These are phyloP conservation scores for Botryotinia globosa DNA, from an alignment of 2,329 filamentous ascomycete species.

Conservation along the genomic window DNA sequence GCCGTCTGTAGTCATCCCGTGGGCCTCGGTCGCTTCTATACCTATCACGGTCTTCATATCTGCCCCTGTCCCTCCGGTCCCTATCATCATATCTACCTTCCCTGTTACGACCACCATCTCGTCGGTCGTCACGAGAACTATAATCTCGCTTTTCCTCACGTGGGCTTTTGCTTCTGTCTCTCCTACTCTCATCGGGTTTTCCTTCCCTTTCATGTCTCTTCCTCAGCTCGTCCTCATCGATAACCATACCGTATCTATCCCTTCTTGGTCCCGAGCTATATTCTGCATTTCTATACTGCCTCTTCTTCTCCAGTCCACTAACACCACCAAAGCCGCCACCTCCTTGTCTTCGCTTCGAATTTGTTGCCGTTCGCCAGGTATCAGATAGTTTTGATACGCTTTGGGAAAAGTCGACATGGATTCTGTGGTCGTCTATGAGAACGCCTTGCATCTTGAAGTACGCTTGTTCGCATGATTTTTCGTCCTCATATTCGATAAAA, in stretches of 20 bases:
- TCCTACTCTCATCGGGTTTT: slow-evolving; percentile 31
- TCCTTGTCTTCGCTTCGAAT: slow-evolving; percentile 66
- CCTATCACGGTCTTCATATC: slow-evolving; percentile 27
- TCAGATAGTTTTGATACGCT: slow-evolving; percentile 86
- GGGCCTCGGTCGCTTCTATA: slow-evolving; percentile 1
- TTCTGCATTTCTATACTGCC: slow-evolving; percentile 70
- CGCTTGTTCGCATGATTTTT: slow-evolving; percentile 87
- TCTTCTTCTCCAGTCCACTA: slow-evolving; percentile 79
- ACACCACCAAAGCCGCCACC: slow-evolving; percentile 89
- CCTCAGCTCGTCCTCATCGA: slow-evolving; percentile 69
- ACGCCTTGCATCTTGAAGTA: slow-evolving; percentile 99
- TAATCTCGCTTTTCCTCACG: slow-evolving; percentile 27
- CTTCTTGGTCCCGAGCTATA: slow-evolving; percentile 40
- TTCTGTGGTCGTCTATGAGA: slow-evolving; percentile 92
- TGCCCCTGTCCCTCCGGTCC: slow-evolving; percentile 26
- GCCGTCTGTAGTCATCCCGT: slow-evolving; percentile 16
- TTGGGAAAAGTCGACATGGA: slow-evolving; percentile 98
- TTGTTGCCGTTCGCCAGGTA: slow-evolving; percentile 82
- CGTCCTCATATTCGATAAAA: slow-evolving; percentile 94
- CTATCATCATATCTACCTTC: slow-evolving; percentile 29
- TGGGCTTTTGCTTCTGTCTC: slow-evolving; percentile 39
- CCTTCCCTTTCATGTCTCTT: slow-evolving; percentile 47
- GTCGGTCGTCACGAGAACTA: slow-evolving; percentile 24
- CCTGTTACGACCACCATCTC: slow-evolving; percentile 28
- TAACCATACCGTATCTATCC: slow-evolving; percentile 73